Evolutionary conservation across 2,329 filamentous ascomycete species (phyloP), one percentile per base, ranked within the genome.

Genomic region (Massarina eburnea): DNA sequence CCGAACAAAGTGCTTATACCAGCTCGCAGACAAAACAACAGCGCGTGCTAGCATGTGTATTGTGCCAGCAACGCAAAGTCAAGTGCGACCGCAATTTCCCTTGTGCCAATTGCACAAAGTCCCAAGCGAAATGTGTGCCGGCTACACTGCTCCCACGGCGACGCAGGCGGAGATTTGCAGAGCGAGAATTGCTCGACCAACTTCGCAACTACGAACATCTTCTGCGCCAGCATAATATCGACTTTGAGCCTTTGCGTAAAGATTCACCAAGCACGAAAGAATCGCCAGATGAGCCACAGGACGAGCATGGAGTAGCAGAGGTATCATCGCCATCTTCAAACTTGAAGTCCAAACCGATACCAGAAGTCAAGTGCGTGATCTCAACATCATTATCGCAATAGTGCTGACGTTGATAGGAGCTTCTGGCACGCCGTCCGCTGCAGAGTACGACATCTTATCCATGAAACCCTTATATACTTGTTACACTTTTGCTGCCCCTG

Each of bases 151-250:
- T 52, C 72, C 81, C 59, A 72, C 82, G 56, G 68, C 82, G 62
- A 73, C 83, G 63, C 74, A 82, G 59, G 70, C 83, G 61, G 67
- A 81, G 82, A 43, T 82, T 88, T 36, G 81, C 85, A 18, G 87
- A 91, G 68, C 80, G 80, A 60, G 85, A 88, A 46, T 73, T 91
- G 32, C 73, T 89, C 41, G 82, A 87, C 6, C 81, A 84, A n/a
- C 73, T 90, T 18, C 80, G 78, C 43, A 79, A 80, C 39, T 90
- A 90, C 57, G 88, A 91, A 68, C 65, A 71, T 6, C 71, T 91
- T 32, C 73, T 91, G 24, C 76, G 77, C 42, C 78, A 86, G 64
- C 77, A 89, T 57, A 80, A 83, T 40, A 80, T 91, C 58, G 71
- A 76, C n/a, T 88, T 90, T 54, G 82, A 89, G 39, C 78, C 84